Base-by-base conservation (phyloP, 1,284 basidiomycete genomes). In the Tremellales sp. region DNA sequence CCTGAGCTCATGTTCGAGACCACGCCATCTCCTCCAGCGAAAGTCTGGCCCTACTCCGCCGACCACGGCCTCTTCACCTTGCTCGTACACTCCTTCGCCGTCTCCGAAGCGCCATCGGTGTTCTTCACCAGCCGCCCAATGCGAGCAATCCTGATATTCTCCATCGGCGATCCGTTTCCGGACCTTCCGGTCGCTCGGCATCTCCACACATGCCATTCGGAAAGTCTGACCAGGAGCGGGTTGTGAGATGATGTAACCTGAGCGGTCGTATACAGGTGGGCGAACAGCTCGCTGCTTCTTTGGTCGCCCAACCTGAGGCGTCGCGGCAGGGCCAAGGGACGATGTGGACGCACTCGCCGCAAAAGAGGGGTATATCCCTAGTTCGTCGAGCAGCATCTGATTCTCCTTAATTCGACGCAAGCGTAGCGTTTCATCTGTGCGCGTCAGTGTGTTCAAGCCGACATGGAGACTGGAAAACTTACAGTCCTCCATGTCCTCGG, bases 41-140 rank as follows among this genome's bases (percentile, higher is more conserved):
- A 64, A 64, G 33, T 60, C 56, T 26, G 44, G 40, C 1, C 57
- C 49, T 1, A 69, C 65, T 13, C 61, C 65, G 15, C 62, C 62
- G 2, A 59, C 51, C 0, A 44, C 26, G 1, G 36, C 43, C 21
- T 55, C 52, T 31, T 64, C 61, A 2, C 49, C 58, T n/a, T 46
- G 51, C 10, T 41, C 48, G 1, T 53, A 25, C 13, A 42, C 27
- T 12, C 49, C 51, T 8, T 56, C 43, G 44, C 52, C 23, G 0
- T 62, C 62, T 42, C 66, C 65, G 42, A 61, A 66, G 4, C 61
- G 55, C 65, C 62, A 64, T 19, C 67, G 48, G 19, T 61, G 43
- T 3, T 48, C 58, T 44, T 70, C 67, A 1, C 65, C 67, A 17
- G 51, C 49, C 4, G 22, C 37, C 59, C 61, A 63, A 17, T 40